Evolutionary conservation across 2,329 filamentous ascomycete species (phyloP).

Genomic region (Metarhizium robertsii): DNA sequence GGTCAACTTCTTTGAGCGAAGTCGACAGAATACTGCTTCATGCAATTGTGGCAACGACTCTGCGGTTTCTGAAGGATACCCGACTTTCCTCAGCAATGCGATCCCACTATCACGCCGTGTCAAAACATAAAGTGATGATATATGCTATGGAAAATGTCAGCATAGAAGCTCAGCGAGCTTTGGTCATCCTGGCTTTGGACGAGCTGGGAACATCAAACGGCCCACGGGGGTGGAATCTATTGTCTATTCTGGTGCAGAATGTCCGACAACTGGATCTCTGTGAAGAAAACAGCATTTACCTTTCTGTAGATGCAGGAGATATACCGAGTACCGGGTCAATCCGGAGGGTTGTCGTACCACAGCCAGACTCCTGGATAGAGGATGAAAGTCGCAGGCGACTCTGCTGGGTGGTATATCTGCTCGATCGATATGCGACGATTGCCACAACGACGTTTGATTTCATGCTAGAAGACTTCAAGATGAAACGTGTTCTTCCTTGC

Average conservation of each 20-base stretch:
- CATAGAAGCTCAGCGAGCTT: constrained; percentile 27
- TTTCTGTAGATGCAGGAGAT: constrained; percentile 23
- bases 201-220: constrained; percentile 33
- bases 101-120: constrained; percentile 28
- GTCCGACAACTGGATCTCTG: constrained; percentile 29
- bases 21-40: constrained; percentile 31
- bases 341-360: constrained; percentile 22
- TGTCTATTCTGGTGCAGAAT: constrained; percentile 29
- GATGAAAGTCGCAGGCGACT: constrained; percentile 32
- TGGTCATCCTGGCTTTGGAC: constrained; percentile 32
- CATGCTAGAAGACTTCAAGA: constrained; percentile 28
- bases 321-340: constrained; percentile 24
- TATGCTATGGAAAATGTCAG: constrained; percentile 33
- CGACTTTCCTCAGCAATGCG: constrained; percentile 27
- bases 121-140: constrained; percentile 29
- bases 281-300: constrained; percentile 28
- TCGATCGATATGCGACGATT: constrained; percentile 34
- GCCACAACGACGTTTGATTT: constrained; percentile 32
- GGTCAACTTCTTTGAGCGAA: constrained; percentile 28
- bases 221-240: constrained; percentile 31
- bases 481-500: constrained; percentile 31
- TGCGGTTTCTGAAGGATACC: constrained; percentile 31
- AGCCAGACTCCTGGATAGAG: constrained; percentile 34
- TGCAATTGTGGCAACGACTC: constrained; percentile 33
- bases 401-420: constrained; percentile 36